Percentiles rank a stretch among this genome's conserved stretches.
These are phyloP conservation scores for Chaetomium strumarium DNA, from an alignment of 2,329 filamentous ascomycete genomes.

Conservation along the genomic window DNA sequence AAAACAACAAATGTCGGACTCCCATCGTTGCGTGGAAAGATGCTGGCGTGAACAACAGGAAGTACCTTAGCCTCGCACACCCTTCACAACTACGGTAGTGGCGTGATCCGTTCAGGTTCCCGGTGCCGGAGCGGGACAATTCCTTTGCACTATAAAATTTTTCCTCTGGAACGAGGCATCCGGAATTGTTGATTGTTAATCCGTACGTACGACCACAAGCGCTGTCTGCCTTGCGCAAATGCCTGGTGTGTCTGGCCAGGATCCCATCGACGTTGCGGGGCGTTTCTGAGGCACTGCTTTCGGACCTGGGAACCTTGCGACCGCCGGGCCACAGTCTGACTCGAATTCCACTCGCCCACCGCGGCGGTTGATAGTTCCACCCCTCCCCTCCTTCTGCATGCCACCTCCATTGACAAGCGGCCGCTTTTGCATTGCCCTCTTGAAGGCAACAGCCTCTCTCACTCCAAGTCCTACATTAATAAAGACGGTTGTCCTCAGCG, in stretches of 20 bases:
- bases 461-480: slow-evolving; percentile 10
- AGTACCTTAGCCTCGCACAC: no score
- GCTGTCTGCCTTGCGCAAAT: no score
- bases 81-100: no score
- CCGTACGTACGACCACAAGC: no score
- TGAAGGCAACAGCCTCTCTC: slow-evolving; percentile 22
- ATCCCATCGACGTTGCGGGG: no score
- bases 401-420: neutral
- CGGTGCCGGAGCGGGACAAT: no score
- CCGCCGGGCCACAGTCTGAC: no score
- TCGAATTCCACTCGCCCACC: neutral
- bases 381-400: slow-evolving; percentile 2
- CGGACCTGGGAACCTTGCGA: neutral
- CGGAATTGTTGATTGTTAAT: no score
- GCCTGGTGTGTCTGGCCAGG: no score
- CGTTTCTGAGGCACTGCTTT: neutral
- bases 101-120: no score
- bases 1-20: neutral
- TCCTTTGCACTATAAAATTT: no score
- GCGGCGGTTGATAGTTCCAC: slow-evolving; percentile 14
- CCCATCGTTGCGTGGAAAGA: neutral
- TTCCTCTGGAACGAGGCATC: no score
- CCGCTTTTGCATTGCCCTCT: slow-evolving; percentile 11
- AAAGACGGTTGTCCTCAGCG: slow-evolving; percentile 1
- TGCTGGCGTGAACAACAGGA: neutral